These are phyloP conservation scores for Pythium sukuiense DNA, from an alignment of 352 stramenopile genomes.

Conservation along the genomic window DNA sequence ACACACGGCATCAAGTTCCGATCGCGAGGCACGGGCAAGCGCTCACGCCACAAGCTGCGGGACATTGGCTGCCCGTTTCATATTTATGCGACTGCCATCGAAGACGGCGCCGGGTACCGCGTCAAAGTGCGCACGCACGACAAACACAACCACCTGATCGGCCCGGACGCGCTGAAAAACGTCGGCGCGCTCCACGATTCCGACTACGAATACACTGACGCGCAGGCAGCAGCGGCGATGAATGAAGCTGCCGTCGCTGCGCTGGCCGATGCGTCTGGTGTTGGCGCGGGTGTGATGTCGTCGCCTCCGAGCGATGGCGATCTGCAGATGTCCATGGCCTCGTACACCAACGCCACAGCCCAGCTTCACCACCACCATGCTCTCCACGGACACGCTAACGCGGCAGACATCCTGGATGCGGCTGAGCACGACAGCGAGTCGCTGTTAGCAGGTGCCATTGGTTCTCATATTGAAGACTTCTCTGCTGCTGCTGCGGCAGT, in stretches of 20 bases:
- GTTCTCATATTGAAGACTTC: conserved; percentile 51
- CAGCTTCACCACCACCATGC: conserved; percentile 35
- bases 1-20: conserved; percentile 86
- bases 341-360: conserved; percentile 13
- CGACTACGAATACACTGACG: conserved; percentile 52
- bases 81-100: conserved; percentile 70
- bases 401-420: conserved; percentile 43
- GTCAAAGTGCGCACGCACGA: conserved; percentile 72
- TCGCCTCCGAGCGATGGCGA: conserved; percentile 28
- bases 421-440: conserved; percentile 51
- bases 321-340: conserved; percentile 17
- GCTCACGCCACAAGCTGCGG: conserved; percentile 61
- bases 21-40: conserved; percentile 64
- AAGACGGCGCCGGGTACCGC: conserved; percentile 62
- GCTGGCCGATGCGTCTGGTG: conserved; percentile 1
- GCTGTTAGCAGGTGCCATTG: conserved; percentile 55
- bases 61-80: conserved; percentile 82
- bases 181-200: conserved; percentile 53
- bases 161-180: conserved; percentile 60
- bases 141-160: conserved; percentile 79
- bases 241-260: not conserved
- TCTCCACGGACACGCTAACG: conserved; percentile 33
- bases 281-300: conserved; percentile 15
- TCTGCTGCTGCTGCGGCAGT: conserved; percentile 27
- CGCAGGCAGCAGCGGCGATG: conserved; percentile 6